Evolutionary conservation across 352 stramenopile species (phyloP), one percentile per base, ranked within the genome.

Genomic region (Peronospora belbahrii): DNA sequence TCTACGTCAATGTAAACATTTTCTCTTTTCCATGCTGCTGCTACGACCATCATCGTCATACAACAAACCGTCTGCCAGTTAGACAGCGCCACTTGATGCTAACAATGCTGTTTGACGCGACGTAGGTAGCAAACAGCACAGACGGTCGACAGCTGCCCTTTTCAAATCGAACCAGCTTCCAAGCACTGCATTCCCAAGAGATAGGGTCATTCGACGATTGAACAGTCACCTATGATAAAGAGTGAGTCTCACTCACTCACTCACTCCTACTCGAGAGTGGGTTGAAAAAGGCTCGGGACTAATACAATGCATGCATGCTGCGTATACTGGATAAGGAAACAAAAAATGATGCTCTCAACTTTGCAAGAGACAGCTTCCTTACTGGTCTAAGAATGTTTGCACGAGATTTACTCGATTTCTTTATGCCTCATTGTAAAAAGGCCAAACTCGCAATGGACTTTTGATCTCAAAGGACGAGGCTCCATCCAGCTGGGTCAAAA

Each of bases 391-490:
- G n/a, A n/a, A n/a, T n/a, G n/a, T n/a, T n/a, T n/a, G n/a, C n/a
- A n/a, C n/a, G n/a, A n/a, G n/a, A n/a, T n/a, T n/a, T n/a, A n/a
- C n/a, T n/a, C n/a, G n/a, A n/a, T n/a, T n/a, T n/a, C n/a, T n/a
- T n/a, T 28, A 28, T 9, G 24, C 24, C 32, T 50, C 32, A 34
- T 42, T 42, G n/a, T 19, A n/a, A 32, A 41, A 42, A 41, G 22
- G 10, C 30, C 42, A 31, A 35, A 35, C 9, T 18, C 17, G 30
- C 27, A 32, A 13, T 44, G 23, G 33, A 6, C 22, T 44, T n/a
- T n/a, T 17, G 25, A 52, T 52, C 44, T 9, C 45, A 35, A n/a
- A n/a, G n/a, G n/a, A n/a, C n/a, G 44, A 52, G 45, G 44, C 27
- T 42, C 35, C 31, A 37, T 15, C 32, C n/a, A n/a, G n/a, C n/a